These are phyloP conservation scores for Agrocybe praecox DNA, from an alignment of 768 basidiomycete genomes.

Conservation along the genomic window DNA sequence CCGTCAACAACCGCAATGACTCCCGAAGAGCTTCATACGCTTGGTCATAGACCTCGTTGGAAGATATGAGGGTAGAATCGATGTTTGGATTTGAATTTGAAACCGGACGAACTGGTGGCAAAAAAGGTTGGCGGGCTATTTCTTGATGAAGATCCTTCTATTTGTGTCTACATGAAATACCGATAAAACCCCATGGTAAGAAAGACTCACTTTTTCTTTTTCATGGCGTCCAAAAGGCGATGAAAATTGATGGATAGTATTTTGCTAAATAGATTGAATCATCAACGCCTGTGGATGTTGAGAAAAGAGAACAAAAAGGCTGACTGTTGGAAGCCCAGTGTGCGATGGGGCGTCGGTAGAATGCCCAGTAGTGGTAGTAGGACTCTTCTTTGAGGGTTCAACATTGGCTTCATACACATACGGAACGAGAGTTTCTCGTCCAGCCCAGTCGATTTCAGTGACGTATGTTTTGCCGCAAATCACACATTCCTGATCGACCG, in stretches of 20 bases:
- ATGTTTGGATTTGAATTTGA: background rate
- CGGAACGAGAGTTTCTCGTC: slow-evolving; percentile 44
- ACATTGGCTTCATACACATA: slow-evolving; percentile 4
- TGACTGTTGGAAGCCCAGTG: background rate
- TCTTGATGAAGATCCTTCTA: background rate
- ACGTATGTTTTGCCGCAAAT: slow-evolving; percentile 66
- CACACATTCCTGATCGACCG: slow-evolving; percentile 69
- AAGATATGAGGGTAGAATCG: background rate
- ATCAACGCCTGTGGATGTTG: no score
- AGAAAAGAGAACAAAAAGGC: background rate
- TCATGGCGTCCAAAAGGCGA: slow-evolving; percentile 10
- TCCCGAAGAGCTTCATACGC: slow-evolving; percentile 44
- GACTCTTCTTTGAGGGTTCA: background rate
- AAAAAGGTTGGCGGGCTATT: no score
- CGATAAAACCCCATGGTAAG: background rate
- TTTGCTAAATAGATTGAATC: background rate
- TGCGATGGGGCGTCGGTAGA: background rate
- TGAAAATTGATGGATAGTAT: background rate
- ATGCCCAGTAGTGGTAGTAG: background rate
- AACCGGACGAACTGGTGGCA: background rate
- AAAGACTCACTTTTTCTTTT: background rate
- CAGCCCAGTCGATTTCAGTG: slow-evolving; percentile 52
- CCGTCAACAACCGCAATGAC: slow-evolving; percentile 53
- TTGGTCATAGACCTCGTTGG: slow-evolving; percentile 8
- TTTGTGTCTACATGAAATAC: background rate